Evolutionary conservation across 164 flowering plant species (phyloP).

Genomic region (Platanus orientalis): DNA sequence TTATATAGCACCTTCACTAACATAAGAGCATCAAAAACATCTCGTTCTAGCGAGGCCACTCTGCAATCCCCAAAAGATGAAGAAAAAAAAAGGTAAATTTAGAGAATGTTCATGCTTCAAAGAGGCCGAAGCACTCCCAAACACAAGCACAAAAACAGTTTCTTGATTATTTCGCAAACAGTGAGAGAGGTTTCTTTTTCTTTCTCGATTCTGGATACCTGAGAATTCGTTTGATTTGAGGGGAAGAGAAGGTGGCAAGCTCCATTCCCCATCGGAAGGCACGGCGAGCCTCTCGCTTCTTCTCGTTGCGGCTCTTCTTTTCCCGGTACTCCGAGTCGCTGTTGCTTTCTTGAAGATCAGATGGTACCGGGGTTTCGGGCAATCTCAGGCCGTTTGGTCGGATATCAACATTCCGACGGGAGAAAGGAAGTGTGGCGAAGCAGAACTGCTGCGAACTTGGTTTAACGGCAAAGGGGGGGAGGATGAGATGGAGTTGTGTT

Average conservation of each 20-base stretch:
- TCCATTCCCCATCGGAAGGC: conserved; percentile 91
- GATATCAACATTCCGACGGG: conserved; percentile 23
- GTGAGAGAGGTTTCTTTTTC: too few relatives aligned
- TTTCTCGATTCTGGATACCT: too few relatives aligned
- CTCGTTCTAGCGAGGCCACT: conserved; percentile 54
- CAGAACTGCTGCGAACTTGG: conserved; percentile 6
- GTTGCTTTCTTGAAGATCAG: conserved; percentile 15
- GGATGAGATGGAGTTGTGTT: conserved; percentile 12
- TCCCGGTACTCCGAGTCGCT: conserved; percentile 27
- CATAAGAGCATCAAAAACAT: conserved; percentile 75
- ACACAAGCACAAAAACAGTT: too few relatives aligned
- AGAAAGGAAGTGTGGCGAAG: conserved; percentile 12
- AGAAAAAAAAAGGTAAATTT: neutral
- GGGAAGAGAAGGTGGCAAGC: conserved; percentile 58
- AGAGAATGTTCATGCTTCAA: neutral
- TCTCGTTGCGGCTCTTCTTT: conserved; percentile 69
- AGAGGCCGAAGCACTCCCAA: too few relatives aligned
- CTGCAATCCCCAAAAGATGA: conserved; percentile 28
- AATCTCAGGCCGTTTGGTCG: conserved; percentile 37
- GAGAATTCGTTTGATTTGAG: conserved; percentile 76
- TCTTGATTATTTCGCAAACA: too few relatives aligned
- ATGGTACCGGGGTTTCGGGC: conserved; percentile 20
- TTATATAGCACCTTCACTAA: conserved; percentile 56
- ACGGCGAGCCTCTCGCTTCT: conserved; percentile 77
- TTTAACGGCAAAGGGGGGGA: conserved; percentile 1